Evolutionary conservation across 1,284 basidiomycete species (phyloP), one percentile per base, ranked within the genome.

Genomic region (Hemileia vastatrix): DNA sequence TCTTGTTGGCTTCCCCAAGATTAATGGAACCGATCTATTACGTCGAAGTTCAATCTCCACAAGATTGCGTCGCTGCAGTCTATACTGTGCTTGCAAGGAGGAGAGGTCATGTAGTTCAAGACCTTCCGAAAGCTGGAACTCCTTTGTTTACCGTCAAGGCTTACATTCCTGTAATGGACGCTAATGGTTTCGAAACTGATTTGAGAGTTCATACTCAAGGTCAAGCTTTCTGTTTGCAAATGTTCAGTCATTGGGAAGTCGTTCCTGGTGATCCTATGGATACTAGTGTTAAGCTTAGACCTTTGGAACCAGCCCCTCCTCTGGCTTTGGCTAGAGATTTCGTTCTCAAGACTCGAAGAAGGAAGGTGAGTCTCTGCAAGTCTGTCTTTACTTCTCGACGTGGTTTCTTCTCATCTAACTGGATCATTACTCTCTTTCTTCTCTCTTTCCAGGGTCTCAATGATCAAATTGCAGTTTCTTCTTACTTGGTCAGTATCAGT

Each of bases 151-250:
- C 71, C 5, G 69, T 74, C 36, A 57, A 67, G 19, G 73, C 73
- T 19, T 71, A 67, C 53, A 57, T 75, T 15, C 73, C 73, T 23
- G 73, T 71, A 36, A 71, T 75, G 44, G 73, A 75, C 54, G 67
- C 73, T 4, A 72, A 70, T 51, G 73, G 73, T 8, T 75, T 75
- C 65, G 73, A 75, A 65, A 75, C 73, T 15, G 73, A 75, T 64
- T 57, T 75, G 45, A 51, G 73, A 1, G 70, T 71, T 3, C 66
- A 68, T 11, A 75, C 73, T 4, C 67, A 73, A 18, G 73, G 73
- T 6, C 66, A 70, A 54, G 73, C 73, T 2, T 71, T 75, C 32
- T 66, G 60, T 23, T 49, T 74, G 15, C 69, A 70, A 65, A 61
- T 64, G n/a, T 74, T 75, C 32, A 63, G 64, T 44, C 73, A 75